A percentile compares a stretch with the other conserved stretches of the same genome.
Conservation (phyloP, 495 filamentous ascomycete species). For the Penicillium desertorum region DNA sequence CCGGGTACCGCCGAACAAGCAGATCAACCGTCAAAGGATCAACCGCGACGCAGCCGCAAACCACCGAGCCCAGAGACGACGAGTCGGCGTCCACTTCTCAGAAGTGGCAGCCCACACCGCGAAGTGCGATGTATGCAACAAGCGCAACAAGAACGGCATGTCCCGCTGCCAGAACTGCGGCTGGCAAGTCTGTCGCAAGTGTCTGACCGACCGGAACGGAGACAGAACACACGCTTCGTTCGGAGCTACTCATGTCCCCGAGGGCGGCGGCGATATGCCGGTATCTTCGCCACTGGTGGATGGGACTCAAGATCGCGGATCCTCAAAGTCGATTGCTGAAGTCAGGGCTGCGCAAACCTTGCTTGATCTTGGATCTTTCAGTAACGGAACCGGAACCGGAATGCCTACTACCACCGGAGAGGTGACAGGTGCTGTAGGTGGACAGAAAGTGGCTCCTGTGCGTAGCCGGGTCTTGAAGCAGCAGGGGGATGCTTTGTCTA, state of each 20-base stretch:
- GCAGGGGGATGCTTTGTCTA: neutral
- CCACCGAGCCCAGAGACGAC: neutral
- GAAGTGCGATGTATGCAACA: slow-evolving; percentile 52
- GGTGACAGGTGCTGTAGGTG: no score
- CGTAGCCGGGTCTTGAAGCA: neutral
- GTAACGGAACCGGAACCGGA: neutral
- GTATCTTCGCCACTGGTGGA: neutral
- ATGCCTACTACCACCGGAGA: no score
- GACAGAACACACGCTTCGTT: slow-evolving; percentile 27
- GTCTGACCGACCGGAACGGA: slow-evolving; percentile 23
- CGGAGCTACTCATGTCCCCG: slow-evolving; percentile 16
- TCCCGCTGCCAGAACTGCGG: slow-evolving; percentile 45
- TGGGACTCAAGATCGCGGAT: neutral
- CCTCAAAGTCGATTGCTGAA: neutral
- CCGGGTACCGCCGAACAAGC: neutral
- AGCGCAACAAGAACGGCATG: slow-evolving; percentile 45
- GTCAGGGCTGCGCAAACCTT: neutral
- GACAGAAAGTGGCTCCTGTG: neutral
- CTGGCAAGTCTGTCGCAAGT: slow-evolving; percentile 47
- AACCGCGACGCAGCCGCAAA: neutral
- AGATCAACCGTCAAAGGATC: neutral
- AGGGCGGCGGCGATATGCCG: neutral
- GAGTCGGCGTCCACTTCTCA: slow-evolving; percentile 24
- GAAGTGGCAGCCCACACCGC: slow-evolving; percentile 46
- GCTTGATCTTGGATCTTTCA: neutral